Percentiles rank a stretch among this genome's conserved stretches.
Conservation (phyloP, 2,329 filamentous ascomycete genomes). For the Alternaria panax region DNA sequence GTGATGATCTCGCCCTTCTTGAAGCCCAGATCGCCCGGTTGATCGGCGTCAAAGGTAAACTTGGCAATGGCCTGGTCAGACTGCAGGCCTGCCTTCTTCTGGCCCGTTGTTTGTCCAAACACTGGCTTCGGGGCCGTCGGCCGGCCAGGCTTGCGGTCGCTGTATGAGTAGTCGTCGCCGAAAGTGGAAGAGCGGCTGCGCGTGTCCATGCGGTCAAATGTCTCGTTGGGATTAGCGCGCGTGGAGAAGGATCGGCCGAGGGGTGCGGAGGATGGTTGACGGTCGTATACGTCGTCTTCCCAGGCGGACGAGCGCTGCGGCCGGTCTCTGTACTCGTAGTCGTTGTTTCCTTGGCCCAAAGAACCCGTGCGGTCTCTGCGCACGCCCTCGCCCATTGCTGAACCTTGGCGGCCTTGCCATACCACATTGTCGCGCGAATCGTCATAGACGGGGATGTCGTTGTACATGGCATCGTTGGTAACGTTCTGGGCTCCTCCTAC, state of each 20-base stretch:
- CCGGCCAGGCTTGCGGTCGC: constrained; percentile 72
- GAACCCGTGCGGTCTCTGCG: constrained; percentile 59
- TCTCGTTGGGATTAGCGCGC: constrained; percentile 58
- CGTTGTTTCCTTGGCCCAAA: constrained; percentile 45
- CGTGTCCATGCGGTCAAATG: constrained; percentile 56
- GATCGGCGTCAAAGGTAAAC: constrained; percentile 93
- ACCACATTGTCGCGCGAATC: constrained; percentile 81
- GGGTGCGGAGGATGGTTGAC: constrained; percentile 48
- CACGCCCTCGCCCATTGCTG: constrained; percentile 72
- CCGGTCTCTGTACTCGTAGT: constrained; percentile 62
- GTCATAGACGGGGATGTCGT: constrained; percentile 90
- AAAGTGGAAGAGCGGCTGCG: constrained; percentile 52
- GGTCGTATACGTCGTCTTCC: constrained; percentile 78
- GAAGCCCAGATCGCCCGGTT: constrained; percentile 90
- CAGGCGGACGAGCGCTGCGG: constrained; percentile 73
- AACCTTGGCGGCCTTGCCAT: constrained; percentile 79
- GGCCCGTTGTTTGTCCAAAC: constrained; percentile 65
- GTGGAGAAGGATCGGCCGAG: constrained; percentile 60
- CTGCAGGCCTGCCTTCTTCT: constrained; percentile 54
- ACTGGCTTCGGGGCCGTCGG: constrained; percentile 90
- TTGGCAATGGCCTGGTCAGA: constrained; percentile 86
- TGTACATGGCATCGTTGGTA: constrained; percentile 66
- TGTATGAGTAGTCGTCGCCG: constrained; percentile 61
- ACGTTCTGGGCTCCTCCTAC: constrained; percentile 52
- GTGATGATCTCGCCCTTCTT: constrained; percentile 98